Base-by-base conservation (phyloP, 2,329 filamentous ascomycete species). In the Apiospora koreana region DNA sequence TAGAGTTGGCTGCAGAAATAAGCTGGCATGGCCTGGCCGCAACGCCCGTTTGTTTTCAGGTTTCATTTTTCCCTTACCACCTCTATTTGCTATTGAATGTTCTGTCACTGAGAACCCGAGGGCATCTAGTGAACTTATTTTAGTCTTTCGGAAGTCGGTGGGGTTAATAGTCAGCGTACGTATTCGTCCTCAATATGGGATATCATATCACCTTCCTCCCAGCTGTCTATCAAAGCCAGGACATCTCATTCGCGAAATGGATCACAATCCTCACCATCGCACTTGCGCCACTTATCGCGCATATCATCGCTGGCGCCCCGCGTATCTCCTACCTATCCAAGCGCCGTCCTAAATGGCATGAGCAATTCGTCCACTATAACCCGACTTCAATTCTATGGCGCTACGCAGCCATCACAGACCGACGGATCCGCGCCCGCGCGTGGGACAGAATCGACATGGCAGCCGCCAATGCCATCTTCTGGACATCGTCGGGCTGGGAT, bases 351-450 rank as follows among this genome's bases (percentile, higher is more conserved):
- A 70, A 42, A 25, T 81, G 78, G 80, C 74, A 78, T 69, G 77
- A 81, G 14, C 54, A 69, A 3, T 45, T 81, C 1, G 73, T 73
- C 18, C 74, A 74, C 50, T 81, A 77, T 64, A 82, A 81, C 69
- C 80, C 80, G 0, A 81, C 78, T 4, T 79, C 80, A 0, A 81
- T 82, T 14, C 43, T 81, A 21, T 82, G 80, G 78, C 77, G 79
- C 0, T 81, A 83, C 69, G 77, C 77, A 10, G 76, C 76, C 23
- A 80, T 81, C 64, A 54, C 75, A 0, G 80, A 81, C 68, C 75
- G 80, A 3, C 77, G 80, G 14, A 71, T 80, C 12, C 74, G 80
- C 10, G 74, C 78, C 2, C 75, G 69, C 1, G 31, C 58, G 0
- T 82, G 80, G 81, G 75, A 68, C 43, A 46, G 62, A 1, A 38